Evolutionary conservation across 2,329 filamentous ascomycete genomes (phyloP), one percentile per base, ranked within the genome.

Genomic region (Cryoendolithus antarcticus): DNA sequence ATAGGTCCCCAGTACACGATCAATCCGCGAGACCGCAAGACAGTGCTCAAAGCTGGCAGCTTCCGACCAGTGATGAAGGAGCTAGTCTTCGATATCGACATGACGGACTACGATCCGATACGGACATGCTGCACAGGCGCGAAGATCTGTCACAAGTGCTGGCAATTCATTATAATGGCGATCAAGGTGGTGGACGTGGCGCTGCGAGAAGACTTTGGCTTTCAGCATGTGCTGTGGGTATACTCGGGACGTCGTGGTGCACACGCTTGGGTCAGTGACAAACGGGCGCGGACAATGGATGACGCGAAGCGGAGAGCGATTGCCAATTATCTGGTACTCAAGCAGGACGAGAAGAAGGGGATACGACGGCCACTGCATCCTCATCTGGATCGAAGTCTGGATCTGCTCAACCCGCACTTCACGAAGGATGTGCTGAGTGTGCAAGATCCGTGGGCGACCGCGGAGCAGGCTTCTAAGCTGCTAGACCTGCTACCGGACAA

Each of bases 51-150:
- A 60, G 74, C 80, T 29, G 76, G 77, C 35, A 77, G 84, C 6
- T 95, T 98, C 65, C 82, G 80, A 47, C 89, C 91, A 0, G 62
- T 95, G 27, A 74, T 83, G 40, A 98, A 98, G 61, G 91, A 98
- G 61, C 68, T 98, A 30, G 94, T 94, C 52, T 96, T 98, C 62
- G 91, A 98, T 80, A 96, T 98, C 54, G 91, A 98, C 74, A 74
- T 98, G 74, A 96, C 91, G 39, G 91, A 96, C 64, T 98, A 98
- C 63, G 91, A 98, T 59, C 86, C 93, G 48, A 84, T 98, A 48
- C 80, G 91, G 50, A 95, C 88, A 21, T 98, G 91, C 64, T 98
- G 91, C 60, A 78, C 80, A 53, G 88, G 89, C 58, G 86, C 89
- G 6, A 93, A 84, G 51, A 96, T 98, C 48, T 98, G 91, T 60